Conservation (phyloP, 164 flowering plant species). For the Kalanchoe fedtschenkoi region DNA sequence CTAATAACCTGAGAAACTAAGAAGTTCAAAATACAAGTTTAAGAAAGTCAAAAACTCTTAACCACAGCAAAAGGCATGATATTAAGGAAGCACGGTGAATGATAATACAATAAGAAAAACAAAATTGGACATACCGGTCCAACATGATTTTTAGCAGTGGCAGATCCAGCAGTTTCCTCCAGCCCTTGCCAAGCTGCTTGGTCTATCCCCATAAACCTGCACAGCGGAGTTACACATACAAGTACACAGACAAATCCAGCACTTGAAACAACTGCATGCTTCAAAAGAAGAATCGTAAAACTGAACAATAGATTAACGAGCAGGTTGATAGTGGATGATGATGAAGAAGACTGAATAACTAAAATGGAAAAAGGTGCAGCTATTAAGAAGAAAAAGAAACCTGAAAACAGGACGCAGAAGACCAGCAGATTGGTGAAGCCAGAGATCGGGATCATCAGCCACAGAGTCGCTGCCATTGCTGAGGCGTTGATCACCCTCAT, state of each 20-base stretch:
- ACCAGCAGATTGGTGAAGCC: conserved; percentile 59
- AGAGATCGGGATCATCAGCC: conserved; percentile 58
- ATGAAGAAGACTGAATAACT: background rate
- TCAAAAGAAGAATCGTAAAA: too few species aligned
- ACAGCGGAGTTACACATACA: background rate
- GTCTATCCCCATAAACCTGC: conserved; percentile 6
- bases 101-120: background rate
- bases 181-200: conserved; percentile 9
- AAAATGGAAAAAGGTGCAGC: background rate
- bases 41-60: background rate
- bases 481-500: conserved; percentile 24
- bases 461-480: conserved; percentile 50
- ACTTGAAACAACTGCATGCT: too few species aligned
- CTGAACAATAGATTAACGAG: too few species aligned
- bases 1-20: conserved; percentile 66
- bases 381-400: conserved; percentile 10
- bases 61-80: background rate
- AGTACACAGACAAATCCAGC: background rate
- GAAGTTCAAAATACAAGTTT: background rate
- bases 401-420: conserved; percentile 85
- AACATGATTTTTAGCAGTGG: conserved; percentile 11
- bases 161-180: conserved; percentile 11
- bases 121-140: conserved; percentile 5
- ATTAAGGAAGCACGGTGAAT: background rate
- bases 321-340: too few species aligned